A percentile compares a stretch with the other conserved stretches of the same genome.
Evolutionary conservation across 1,139 yeast genomes (phyloP).

Genomic region (Eremothecium gossypii): DNA sequence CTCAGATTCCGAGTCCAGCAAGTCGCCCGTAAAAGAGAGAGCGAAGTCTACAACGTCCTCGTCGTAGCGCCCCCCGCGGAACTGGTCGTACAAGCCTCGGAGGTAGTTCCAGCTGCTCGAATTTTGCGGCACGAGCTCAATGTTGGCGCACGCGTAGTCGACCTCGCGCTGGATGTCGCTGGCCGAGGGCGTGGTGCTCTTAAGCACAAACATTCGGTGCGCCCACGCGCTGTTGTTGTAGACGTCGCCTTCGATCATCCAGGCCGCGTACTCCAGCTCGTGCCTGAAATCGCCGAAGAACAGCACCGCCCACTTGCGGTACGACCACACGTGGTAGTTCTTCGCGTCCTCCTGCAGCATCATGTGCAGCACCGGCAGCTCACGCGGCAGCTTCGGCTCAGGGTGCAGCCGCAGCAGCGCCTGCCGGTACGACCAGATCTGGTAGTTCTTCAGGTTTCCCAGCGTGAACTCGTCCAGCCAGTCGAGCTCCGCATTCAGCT

Average conservation of each 20-base stretch:
- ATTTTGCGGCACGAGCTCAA: constrained; percentile 64
- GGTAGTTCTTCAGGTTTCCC: constrained; percentile 82
- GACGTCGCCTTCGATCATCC: constrained; percentile 50
- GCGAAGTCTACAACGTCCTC: constrained; percentile 39
- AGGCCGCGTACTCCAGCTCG: constrained; percentile 49
- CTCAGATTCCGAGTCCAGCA: constrained; percentile 10
- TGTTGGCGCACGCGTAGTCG: constrained; percentile 26
- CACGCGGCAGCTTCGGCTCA: constrained; percentile 42
- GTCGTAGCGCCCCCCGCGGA: constrained; percentile 23
- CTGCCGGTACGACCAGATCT: constrained; percentile 90
- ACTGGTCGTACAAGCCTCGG: constrained; percentile 44
- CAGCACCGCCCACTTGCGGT: constrained; percentile 69
- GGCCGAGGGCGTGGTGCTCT: constrained; percentile 11
- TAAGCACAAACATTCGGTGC: constrained; percentile 57
- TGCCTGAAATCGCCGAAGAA: constrained; percentile 39
- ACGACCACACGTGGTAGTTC: constrained; percentile 96
- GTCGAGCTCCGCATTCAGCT: constrained; percentile 43
- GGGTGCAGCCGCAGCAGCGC: constrained; percentile 36
- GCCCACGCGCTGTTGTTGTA: constrained; percentile 94
- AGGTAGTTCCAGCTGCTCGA: constrained; percentile 85
- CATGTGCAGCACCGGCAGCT: constrained; percentile 50
- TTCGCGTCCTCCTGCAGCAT: constrained; percentile 75
- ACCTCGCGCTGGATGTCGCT: constrained; percentile 18
- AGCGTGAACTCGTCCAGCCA: constrained; percentile 77
- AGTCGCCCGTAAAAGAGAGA: constrained; percentile 32